Evolutionary conservation across 2,329 filamentous ascomycete species (phyloP), one percentile per base, ranked within the genome.

Genomic region (Colletotrichum tropicicola): DNA sequence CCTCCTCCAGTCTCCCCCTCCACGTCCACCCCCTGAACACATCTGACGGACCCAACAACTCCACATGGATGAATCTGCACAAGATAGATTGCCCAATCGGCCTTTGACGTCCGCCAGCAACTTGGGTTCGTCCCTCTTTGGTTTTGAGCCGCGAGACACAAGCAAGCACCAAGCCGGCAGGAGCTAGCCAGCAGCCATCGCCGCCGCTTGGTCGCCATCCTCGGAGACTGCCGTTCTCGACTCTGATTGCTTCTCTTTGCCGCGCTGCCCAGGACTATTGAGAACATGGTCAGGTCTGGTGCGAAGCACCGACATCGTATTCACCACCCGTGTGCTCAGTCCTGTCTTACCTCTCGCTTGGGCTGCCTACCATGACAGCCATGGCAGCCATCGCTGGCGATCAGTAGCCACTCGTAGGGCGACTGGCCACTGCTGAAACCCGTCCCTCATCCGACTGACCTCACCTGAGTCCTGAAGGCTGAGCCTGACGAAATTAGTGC

Each of bases 21-120:
- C 48, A 35, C 61, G 32, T 13, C 45, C 44, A 8, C 39, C 48
- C 56, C 57, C 57, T 45, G 37, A 48, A 51, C 37, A 39, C 35
- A 45, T 55, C 57, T 51, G 37, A 65, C 28, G 49, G 51, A 51
- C 49, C 61, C 44, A 61, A 30, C 35, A 35, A 39, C 61, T 39
- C 57, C 61, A 61, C 61, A 61, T 39, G 57, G 57, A 55, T 61
- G 61, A 55, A 61, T 65, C 57, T 65, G 49, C 62, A 61, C 57
- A 61, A 52, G 57, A 56, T 44, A 51, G 49, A 51, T 55, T 55
- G 15, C 57, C 56, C 61, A 55, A 65, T 61, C 49, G 44, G 57
- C 62, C 62, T 15, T 45, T 41, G 25, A 28, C 17, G 17, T 47
- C 49, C 45, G 37, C 17, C 45, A 27, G 27, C 57, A 30, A 39